phyloP scores from a whole-genome alignment of 148 eudicot species.

The Camellia granthamiana region DNA sequence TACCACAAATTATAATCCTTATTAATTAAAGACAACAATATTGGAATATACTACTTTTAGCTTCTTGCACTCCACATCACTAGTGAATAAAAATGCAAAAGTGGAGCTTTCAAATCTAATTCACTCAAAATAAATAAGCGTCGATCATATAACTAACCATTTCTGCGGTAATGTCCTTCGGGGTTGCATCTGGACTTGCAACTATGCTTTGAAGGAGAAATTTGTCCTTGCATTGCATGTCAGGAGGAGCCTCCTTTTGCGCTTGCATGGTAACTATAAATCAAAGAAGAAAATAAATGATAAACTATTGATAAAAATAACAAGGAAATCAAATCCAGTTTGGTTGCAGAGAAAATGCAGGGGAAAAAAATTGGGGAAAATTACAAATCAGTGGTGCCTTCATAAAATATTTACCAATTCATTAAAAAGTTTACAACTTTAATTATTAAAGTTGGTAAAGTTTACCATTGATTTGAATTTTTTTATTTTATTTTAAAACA shows the following conservation, averaged over 20 bases:
- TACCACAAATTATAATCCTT: conserved; percentile 8
- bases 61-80: background rate
- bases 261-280: conserved; percentile 84
- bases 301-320: background rate
- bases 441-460: too few relatives aligned
- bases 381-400: too few relatives aligned
- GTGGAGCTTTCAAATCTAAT: background rate
- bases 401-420: too few relatives aligned
- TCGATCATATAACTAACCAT: conserved; percentile 36
- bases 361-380: background rate
- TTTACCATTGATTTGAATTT: too few relatives aligned
- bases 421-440: too few relatives aligned
- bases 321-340: background rate
- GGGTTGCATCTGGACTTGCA: conserved; percentile 35
- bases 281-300: background rate
- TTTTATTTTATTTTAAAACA: too few relatives aligned
- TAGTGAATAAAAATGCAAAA: background rate
- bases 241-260: conserved; percentile 72
- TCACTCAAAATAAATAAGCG: too few relatives aligned
- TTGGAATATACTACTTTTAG: background rate
- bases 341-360: conserved; percentile 10
- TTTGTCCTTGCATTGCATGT: conserved; percentile 84
- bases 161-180: conserved; percentile 71
- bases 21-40: background rate
- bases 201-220: conserved; percentile 78